A percentile compares a stretch with the other conserved stretches of the same genome.
These are phyloP conservation scores for Paracoccidioides lutzii DNA, from an alignment of 2,329 filamentous ascomycete species.

Conservation along the genomic window DNA sequence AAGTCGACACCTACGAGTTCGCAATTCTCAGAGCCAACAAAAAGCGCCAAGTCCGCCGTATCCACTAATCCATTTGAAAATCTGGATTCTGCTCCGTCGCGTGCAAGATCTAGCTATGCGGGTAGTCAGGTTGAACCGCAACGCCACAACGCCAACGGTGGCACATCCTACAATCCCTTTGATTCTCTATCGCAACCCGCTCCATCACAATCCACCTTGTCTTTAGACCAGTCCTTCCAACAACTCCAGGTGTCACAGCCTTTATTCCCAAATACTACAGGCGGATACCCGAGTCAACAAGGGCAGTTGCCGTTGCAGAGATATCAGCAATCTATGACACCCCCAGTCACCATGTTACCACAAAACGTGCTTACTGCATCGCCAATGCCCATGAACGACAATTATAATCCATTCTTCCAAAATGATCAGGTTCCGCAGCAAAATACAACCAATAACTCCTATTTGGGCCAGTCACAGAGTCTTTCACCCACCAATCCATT, in stretches of 20 bases:
- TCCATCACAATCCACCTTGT: conserved; percentile 18
- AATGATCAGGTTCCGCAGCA: conserved; percentile 17
- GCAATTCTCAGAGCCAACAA: conserved; percentile 8
- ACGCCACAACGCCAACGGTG: conserved; percentile 19
- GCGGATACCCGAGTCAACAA: conserved; percentile 40
- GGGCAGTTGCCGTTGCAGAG: conserved; percentile 26
- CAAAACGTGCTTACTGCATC: conserved; percentile 24
- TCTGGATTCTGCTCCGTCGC: conserved; percentile 27
- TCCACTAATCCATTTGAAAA: conserved; percentile 58
- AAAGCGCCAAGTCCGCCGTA: conserved; percentile 12
- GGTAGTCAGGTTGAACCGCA: conserved; percentile 6
- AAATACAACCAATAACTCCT: conserved; percentile 14
- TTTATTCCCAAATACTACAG: conserved; percentile 64
- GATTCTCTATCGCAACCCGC: conserved; percentile 32
- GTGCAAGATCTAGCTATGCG: conserved; percentile 1
- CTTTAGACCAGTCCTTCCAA: conserved; percentile 58
- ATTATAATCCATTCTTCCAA: conserved; percentile 22
- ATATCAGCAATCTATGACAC: conserved; percentile 32
- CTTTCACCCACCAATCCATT: conserved; percentile 24
- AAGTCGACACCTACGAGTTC: conserved; percentile 13
- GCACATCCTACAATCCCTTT: conserved; percentile 54
- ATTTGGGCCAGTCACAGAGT: conserved; percentile 15
- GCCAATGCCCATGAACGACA: conserved; percentile 23
- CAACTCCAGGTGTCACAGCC: conserved; percentile 58
- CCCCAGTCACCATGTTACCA: conserved; percentile 25